phyloP scores from a whole-genome alignment of 768 basidiomycete species.

The Cystofilobasidium ferigula region DNA sequence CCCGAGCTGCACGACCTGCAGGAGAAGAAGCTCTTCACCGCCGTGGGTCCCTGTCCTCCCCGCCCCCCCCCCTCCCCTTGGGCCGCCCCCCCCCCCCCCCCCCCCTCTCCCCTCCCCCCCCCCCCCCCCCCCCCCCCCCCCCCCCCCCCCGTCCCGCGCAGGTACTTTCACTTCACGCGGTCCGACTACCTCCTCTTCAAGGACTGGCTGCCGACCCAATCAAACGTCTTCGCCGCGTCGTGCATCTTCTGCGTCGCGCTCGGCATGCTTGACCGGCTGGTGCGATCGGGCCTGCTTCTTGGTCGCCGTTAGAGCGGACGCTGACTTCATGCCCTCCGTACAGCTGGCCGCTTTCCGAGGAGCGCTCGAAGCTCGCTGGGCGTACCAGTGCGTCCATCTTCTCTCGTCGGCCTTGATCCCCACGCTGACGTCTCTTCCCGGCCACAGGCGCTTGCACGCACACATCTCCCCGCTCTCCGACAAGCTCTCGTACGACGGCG shows the following conservation, averaged over 20 bases:
- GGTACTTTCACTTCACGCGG: not conserved
- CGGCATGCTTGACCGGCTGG: not conserved
- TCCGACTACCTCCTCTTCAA: not conserved
- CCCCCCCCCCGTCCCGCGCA: not conserved
- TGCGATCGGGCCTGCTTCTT: too few relatives aligned
- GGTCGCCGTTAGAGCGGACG: too few relatives aligned
- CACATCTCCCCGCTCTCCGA: not conserved
- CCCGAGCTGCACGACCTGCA: conserved; percentile 86
- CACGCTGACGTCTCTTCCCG: too few relatives aligned
- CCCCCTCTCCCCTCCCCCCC: not conserved
- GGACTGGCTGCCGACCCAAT: not conserved
- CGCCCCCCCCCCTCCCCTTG: too few relatives aligned
- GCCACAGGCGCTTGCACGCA: not conserved
- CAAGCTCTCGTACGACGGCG: not conserved
- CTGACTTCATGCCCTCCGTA: not conserved
- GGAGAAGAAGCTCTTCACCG: conserved; percentile 70
- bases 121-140: not conserved
- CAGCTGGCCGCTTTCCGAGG: not conserved
- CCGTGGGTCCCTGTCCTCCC: conserved; percentile 44
- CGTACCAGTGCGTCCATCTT: not conserved
- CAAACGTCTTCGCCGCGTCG: not conserved
- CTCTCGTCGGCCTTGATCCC: too few relatives aligned
- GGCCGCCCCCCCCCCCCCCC: not conserved
- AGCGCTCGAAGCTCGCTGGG: not conserved
- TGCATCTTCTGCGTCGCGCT: not conserved